A percentile compares a stretch with the other conserved stretches of the same genome.
Conservation (phyloP, 129 eudicot species). For the Helianthus tuberosus region DNA sequence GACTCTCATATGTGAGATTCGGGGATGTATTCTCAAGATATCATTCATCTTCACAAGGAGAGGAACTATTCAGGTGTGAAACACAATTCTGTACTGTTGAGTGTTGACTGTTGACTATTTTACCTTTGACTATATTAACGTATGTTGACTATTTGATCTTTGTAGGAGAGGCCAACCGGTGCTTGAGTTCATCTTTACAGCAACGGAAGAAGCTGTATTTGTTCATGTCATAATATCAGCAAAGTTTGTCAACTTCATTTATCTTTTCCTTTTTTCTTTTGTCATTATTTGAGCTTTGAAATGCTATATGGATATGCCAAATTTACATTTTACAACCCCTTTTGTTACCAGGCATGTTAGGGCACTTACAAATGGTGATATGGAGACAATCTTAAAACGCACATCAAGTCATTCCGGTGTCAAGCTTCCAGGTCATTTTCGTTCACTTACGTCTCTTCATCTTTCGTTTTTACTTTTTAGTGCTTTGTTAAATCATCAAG, state of each 20-base stretch:
- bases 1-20: constrained; percentile 83
- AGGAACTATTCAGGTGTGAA: constrained; percentile 80
- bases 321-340: constrained; percentile 20
- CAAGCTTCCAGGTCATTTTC: constrained; percentile 68
- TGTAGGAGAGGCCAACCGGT: constrained; percentile 95
- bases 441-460: constrained; percentile 7
- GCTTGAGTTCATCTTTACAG: constrained; percentile 85
- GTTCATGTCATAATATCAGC: constrained; percentile 91
- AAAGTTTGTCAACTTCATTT: constrained; percentile 56
- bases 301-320: constrained; percentile 1
- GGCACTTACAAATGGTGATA: constrained; percentile 73
- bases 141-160: constrained; percentile 9
- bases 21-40: constrained; percentile 92
- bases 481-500: constrained; percentile 15
- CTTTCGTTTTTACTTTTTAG: constrained; percentile 6
- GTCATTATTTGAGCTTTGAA: constrained; percentile 1
- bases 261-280: not conserved
- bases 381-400: constrained; percentile 61
- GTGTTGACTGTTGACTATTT: no score
- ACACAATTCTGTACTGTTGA: not conserved
- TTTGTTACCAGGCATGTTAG: constrained; percentile 73
- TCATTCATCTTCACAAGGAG: constrained; percentile 79
- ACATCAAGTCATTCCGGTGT: constrained; percentile 50
- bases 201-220: constrained; percentile 84
- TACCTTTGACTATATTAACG: not conserved